Base-by-base conservation (phyloP, 2,329 filamentous ascomycete genomes). In the Neofusicoccum laricinum region DNA sequence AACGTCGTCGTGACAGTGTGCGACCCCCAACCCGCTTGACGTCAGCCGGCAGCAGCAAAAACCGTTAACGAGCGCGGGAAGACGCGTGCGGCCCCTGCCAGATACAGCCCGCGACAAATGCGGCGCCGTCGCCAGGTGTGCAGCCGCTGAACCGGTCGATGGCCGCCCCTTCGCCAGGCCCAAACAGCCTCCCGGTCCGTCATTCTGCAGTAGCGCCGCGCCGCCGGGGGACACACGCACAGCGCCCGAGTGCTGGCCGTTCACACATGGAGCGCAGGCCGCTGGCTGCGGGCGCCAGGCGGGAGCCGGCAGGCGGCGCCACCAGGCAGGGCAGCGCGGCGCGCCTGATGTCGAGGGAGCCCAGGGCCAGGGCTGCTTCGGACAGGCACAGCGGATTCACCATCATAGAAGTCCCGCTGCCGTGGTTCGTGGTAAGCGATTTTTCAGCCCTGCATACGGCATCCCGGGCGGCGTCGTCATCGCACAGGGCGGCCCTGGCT, bases 41-140 rank as follows among this genome's bases (percentile, higher is more conserved):
- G 61, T 63, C 61, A 63, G 50, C 50, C 61, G 49, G 61, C 61
- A 63, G 61, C 61, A 34, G 41, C 21, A 46, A 55, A 59, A 59
- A 38, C 49, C 55, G 55, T 50, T 63, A 63, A 45, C 61, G 49
- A 34, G 48, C 25, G 61, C 61, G 61, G 61, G 61, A 63, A 46
- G 61, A 63, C 61, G 61, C 59, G 59, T 45, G 48, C 61, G 61
- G 61, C 40, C 55, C 55, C 41, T 46, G 55, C 41, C 40, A 59
- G 55, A 59, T 34, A 36, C 38, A 45, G 53, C 53, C 38, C 17
- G 53, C 53, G 40, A 58, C 55, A 59, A 19, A 59, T 34, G 55
- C 55, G 55, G 25, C 40, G 21, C 25, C 53, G 14, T 15, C 36
- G 7, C 11, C 34, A 40, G n/a, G 50, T 17, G 11, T 32, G n/a